These are phyloP conservation scores for Cercospora sp. DNA, from an alignment of 2,329 filamentous ascomycete species.

Conservation along the genomic window DNA sequence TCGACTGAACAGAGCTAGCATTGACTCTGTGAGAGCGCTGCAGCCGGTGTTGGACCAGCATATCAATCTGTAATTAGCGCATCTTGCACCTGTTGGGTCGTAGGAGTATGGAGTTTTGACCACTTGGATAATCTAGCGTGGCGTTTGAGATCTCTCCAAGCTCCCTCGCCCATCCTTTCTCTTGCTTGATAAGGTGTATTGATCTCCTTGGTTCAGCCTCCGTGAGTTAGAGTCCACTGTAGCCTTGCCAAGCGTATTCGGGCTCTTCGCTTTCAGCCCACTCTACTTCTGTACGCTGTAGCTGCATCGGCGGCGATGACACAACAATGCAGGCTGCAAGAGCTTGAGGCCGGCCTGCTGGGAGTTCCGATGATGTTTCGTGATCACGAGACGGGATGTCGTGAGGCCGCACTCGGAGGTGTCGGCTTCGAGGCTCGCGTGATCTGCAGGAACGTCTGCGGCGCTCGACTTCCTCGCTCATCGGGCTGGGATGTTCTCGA, in stretches of 20 bases:
- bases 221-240: neutral
- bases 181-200: neutral
- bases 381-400: neutral
- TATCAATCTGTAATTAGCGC: neutral
- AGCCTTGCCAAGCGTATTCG: neutral
- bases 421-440: neutral
- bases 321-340: neutral
- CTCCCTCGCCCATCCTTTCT: neutral
- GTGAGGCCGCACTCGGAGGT: neutral
- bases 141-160: neutral
- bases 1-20: neutral
- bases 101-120: neutral
- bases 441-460: neutral
- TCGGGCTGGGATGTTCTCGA: neutral
- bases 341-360: neutral
- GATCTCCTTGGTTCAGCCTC: neutral
- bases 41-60: conserved; percentile 3
- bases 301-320: neutral
- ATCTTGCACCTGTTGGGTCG: neutral
- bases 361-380: neutral
- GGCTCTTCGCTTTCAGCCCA: neutral
- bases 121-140: neutral
- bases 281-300: neutral
- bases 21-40: neutral
- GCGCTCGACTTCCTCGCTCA: neutral